These are phyloP conservation scores for Alternaria triticina DNA, from an alignment of 2,329 filamentous ascomycete species.

Conservation along the genomic window DNA sequence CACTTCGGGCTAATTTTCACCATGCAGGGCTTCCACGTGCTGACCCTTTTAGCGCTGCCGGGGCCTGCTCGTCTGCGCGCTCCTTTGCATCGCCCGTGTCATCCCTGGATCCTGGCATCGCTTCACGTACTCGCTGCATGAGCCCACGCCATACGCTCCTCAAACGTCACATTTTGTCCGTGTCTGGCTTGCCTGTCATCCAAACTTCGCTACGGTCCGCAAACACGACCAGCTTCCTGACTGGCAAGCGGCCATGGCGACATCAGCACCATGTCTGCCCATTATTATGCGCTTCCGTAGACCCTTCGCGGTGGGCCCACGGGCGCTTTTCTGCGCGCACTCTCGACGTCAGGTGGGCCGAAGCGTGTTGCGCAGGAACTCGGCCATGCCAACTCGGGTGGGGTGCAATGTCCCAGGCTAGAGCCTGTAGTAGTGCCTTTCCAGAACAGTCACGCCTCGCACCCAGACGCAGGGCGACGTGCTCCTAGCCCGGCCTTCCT, in stretches of 20 bases:
- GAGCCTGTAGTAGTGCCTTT: conserved; percentile 28
- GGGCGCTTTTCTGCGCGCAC: conserved; percentile 12
- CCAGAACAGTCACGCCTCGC: conserved; percentile 27
- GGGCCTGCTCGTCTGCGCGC: conserved; percentile 6
- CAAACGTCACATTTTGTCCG: conserved; percentile 28
- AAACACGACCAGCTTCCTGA: conserved; percentile 13
- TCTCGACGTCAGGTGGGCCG: conserved; percentile 29
- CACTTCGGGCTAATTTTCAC: conserved; percentile 14
- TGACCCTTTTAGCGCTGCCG: conserved; percentile 17
- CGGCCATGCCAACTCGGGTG: conserved; percentile 23
- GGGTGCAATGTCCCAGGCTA: conserved; percentile 25
- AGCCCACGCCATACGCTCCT: conserved; percentile 22
- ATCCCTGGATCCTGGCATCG: conserved; percentile 15
- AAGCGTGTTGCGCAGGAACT: conserved; percentile 28
- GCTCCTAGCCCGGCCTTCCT: conserved; percentile 16
- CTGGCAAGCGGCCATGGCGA: conserved; percentile 16
- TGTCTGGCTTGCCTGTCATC: conserved; percentile 13
- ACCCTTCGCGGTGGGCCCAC: conserved; percentile 19
- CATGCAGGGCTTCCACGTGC: conserved; percentile 36
- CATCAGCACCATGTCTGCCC: conserved; percentile 13
- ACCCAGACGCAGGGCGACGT: conserved; percentile 23
- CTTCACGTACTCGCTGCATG: conserved; percentile 21
- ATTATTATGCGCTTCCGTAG: conserved; percentile 13
- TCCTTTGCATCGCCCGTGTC: conserved; percentile 9
- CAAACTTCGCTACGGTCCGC: conserved; percentile 25